phyloP scores from a whole-genome alignment of 106 monocot genomes.

The Xerophyta viscosa region DNA sequence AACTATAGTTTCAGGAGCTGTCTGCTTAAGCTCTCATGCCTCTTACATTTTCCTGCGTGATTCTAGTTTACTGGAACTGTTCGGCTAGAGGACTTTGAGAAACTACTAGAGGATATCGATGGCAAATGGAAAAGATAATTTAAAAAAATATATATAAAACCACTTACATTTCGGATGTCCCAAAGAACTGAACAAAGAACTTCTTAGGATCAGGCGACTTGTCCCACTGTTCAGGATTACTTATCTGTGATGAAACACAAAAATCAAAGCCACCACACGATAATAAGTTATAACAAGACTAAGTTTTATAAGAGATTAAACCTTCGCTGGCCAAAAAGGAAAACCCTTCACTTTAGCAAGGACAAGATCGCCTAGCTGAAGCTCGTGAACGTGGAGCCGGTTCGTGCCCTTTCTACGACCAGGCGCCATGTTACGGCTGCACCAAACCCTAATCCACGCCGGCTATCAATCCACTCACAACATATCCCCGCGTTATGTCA shows the following conservation, averaged over 20 bases:
- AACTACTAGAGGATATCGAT: neutral
- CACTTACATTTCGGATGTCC: neutral
- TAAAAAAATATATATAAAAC: neutral
- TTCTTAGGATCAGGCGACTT: conserved; percentile 44
- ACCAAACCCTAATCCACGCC: conserved; percentile 4
- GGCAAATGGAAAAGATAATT: neutral
- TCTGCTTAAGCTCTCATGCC: too few relatives aligned
- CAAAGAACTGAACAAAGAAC: conserved; percentile 28
- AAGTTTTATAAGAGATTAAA: too few relatives aligned
- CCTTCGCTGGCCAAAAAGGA: conserved; percentile 46
- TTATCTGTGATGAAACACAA: conserved; percentile 24
- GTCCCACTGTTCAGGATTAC: conserved; percentile 48
- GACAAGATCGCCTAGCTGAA: conserved; percentile 38
- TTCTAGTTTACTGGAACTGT: too few relatives aligned
- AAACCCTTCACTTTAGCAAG: conserved; percentile 56
- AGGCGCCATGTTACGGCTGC: conserved; percentile 16
- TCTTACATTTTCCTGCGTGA: too few relatives aligned
- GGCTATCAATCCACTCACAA: too few relatives aligned
- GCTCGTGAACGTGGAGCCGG: conserved; percentile 17
- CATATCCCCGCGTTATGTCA: too few relatives aligned
- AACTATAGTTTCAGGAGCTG: too few relatives aligned
- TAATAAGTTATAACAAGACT: neutral
- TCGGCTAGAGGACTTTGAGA: neutral
- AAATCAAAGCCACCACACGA: neutral
- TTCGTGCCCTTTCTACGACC: conserved; percentile 21